These are phyloP conservation scores for Chrysosphaeria jannelii DNA, from an alignment of 2,329 filamentous ascomycete genomes.

Conservation along the genomic window DNA sequence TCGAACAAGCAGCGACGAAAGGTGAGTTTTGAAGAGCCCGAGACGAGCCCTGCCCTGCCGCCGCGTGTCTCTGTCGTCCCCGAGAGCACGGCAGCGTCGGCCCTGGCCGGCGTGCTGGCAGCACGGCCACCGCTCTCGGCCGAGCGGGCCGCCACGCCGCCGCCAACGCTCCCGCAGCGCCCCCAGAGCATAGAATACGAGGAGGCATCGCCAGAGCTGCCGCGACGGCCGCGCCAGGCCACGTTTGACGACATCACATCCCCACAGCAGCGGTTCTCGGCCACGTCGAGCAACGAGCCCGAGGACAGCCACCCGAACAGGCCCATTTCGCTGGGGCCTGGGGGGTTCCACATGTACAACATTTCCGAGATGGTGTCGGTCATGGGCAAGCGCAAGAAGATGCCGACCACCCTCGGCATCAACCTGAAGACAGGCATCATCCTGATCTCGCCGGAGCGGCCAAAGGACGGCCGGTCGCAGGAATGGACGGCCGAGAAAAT, in stretches of 20 bases:
- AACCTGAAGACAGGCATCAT: slow-evolving; percentile 71
- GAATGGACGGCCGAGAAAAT: slow-evolving; percentile 90
- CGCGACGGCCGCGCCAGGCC: slow-evolving; percentile 26
- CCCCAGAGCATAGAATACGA: slow-evolving; percentile 21
- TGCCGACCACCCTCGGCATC: slow-evolving; percentile 89
- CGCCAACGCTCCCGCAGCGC: slow-evolving; percentile 29
- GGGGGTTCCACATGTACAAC: slow-evolving; percentile 81
- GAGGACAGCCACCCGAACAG: slow-evolving; percentile 7
- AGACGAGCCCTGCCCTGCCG: slow-evolving; percentile 12
- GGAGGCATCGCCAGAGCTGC: slow-evolving; percentile 14
- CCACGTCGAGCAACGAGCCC: slow-evolving; percentile 6
- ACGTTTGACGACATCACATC: slow-evolving; percentile 9
- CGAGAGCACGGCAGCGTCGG: slow-evolving; percentile 15
- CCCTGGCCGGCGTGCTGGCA: slow-evolving; percentile 25
- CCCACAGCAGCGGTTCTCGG: slow-evolving; percentile 5
- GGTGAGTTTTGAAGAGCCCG: no score
- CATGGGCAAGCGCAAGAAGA: slow-evolving; percentile 91
- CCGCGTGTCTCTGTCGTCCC: slow-evolving; percentile 8
- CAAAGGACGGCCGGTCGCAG: slow-evolving; percentile 53
- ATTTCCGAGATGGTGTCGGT: slow-evolving; percentile 94
- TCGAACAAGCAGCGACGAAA: no score
- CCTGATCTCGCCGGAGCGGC: slow-evolving; percentile 66
- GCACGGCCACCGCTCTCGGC: slow-evolving; percentile 8
- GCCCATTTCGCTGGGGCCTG: slow-evolving; percentile 26
- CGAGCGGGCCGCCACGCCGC: slow-evolving; percentile 11